A percentile compares a stretch with the other conserved stretches of the same genome.
phyloP scores from a whole-genome alignment of 1,284 basidiomycete species.

The Vanrija pseudolonga region DNA sequence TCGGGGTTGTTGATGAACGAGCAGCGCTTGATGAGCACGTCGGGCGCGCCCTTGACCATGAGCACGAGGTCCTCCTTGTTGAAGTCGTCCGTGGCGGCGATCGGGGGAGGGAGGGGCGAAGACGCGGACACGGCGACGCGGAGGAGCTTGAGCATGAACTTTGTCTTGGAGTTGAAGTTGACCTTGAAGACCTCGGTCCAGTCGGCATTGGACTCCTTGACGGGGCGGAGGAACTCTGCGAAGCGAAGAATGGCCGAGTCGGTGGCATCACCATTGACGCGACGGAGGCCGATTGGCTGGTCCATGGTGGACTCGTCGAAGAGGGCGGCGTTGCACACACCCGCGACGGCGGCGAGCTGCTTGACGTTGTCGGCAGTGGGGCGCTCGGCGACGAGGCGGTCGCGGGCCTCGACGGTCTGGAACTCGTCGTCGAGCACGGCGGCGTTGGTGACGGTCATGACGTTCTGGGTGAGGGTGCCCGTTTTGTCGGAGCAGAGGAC shows the following conservation, averaged over 20 bases:
- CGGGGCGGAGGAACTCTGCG: slow-evolving; percentile 53
- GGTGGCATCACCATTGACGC: slow-evolving; percentile 62
- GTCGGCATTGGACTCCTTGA: slow-evolving; percentile 35
- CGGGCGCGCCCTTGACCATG: slow-evolving; percentile 60
- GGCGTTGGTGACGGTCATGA: slow-evolving; percentile 52
- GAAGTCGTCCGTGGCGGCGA: slow-evolving; percentile 17
- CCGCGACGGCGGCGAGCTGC: slow-evolving; percentile 54
- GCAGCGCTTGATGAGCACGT: slow-evolving; percentile 57
- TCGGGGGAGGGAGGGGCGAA: neutral
- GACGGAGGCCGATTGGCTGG: slow-evolving; percentile 51
- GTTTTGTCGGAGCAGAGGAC: slow-evolving; percentile 62
- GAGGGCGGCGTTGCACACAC: slow-evolving; percentile 62
- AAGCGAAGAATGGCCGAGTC: slow-evolving; percentile 62
- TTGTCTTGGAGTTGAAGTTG: slow-evolving; percentile 64
- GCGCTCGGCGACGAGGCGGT: slow-evolving; percentile 24
- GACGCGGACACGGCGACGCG: neutral
- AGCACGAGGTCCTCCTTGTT: slow-evolving; percentile 43
- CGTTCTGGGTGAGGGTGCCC: slow-evolving; percentile 54
- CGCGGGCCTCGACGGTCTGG: slow-evolving; percentile 33
- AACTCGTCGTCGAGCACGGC: slow-evolving; percentile 51
- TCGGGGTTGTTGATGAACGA: slow-evolving; percentile 46
- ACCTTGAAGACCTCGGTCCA: slow-evolving; percentile 49
- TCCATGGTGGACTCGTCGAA: slow-evolving; percentile 52
- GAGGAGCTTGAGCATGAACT: slow-evolving; percentile 59
- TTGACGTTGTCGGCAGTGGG: slow-evolving; percentile 9